These are phyloP conservation scores for Penicillium cataractarum DNA, from an alignment of 495 filamentous ascomycete species.

Conservation along the genomic window DNA sequence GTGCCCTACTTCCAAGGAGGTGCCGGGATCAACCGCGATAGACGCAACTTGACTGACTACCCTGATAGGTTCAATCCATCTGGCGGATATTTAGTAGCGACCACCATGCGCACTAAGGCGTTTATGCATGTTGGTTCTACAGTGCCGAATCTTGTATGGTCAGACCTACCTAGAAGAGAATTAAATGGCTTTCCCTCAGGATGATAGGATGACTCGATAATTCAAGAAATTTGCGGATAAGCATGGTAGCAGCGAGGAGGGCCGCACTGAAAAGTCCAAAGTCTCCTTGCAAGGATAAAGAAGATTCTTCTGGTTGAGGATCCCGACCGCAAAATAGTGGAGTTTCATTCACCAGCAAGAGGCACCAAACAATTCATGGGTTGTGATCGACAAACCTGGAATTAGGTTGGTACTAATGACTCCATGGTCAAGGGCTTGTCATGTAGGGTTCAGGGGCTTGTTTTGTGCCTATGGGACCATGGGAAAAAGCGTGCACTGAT, in stretches of 20 bases:
- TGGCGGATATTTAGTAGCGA: background rate
- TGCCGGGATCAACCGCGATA: background rate
- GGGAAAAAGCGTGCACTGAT: background rate
- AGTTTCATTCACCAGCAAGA: slow-evolving; percentile 30
- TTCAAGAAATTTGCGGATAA: background rate
- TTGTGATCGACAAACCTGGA: background rate
- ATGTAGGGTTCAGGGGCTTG: background rate
- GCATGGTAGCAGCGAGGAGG: slow-evolving; percentile 14
- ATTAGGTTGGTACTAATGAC: background rate
- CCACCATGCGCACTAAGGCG: slow-evolving; percentile 21
- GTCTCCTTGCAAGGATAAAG: too few relatives aligned
- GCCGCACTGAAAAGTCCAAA: slow-evolving; percentile 10
- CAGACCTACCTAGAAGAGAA: slow-evolving; percentile 24
- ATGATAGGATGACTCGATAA: too few relatives aligned
- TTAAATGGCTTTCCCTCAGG: too few relatives aligned
- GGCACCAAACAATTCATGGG: background rate
- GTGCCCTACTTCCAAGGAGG: background rate
- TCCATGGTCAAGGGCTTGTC: background rate
- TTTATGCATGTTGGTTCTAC: slow-evolving; percentile 33
- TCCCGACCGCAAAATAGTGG: slow-evolving; percentile 10
- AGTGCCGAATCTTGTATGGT: slow-evolving; percentile 29
- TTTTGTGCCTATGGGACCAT: background rate
- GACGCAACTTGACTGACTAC: background rate
- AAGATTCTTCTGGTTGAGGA: too few relatives aligned
- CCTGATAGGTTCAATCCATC: slow-evolving; percentile 5